Evolutionary conservation across 2,329 filamentous ascomycete genomes (phyloP), one percentile per base, ranked within the genome.

Genomic region (Claviceps sp.): DNA sequence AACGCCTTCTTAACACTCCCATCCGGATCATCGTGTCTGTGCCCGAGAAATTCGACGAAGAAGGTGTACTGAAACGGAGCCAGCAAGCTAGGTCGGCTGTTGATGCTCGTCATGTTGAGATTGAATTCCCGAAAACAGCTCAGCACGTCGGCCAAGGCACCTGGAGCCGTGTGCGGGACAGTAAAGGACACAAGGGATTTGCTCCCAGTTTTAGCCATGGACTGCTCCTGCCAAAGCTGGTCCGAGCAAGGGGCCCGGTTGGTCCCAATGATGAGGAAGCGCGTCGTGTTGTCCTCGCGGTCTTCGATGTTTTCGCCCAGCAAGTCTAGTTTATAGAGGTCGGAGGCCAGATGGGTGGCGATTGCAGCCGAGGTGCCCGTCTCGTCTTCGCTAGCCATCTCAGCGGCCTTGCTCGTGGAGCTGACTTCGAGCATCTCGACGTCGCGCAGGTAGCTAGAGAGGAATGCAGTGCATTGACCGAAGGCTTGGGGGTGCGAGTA

Each of bases 401-500:
- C 82, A 1, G 90, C 91, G 0, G 88, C 93, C 57, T 82, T 83
- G 59, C 85, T 90, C 5, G 93, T 98, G 30, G 86, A 93, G 55
- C 82, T 85, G 44, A 88, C 84, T 64, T 97, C 90, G 54, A 91
- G 79, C 50, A 83, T 77, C 70, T 95, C 88, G n/a, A 84, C 75
- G 45, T 80, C 80, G 59, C 82, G 82, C 56, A 95, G 78, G 60
- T 87, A 73, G 30, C 74, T 72, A 8, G 76, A 73, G 26, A 96
- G 77, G 68, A 95, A 95, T 8, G 64, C 68, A 45, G 82, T 82
- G 68, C 90, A 96, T 70, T 98, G 93, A 26, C 89, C 89, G 74
- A 93, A 95, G 30, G 89, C 93, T 69, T 98, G 93, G 10, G 91
- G 90, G 68, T 98, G 93, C 24, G 88, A 93, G 71, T 95, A 95